Percentiles rank a stretch among this genome's conserved stretches.
Conservation (phyloP, 2,329 filamentous ascomycete genomes). For the Cercospora beticola region DNA sequence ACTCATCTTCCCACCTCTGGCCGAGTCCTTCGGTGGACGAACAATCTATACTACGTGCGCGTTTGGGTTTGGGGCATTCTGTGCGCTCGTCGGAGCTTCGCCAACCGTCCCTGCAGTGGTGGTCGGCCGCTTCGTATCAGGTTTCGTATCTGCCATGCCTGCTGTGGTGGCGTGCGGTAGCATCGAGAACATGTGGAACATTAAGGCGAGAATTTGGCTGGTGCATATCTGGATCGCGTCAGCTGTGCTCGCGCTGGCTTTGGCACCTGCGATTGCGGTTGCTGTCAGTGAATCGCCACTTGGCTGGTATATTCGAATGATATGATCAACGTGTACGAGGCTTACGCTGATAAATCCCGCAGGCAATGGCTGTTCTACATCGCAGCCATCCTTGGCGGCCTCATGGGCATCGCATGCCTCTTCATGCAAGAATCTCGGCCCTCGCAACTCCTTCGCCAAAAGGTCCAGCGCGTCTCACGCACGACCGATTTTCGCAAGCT, state of each 20-base stretch:
- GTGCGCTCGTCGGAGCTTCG: slow-evolving; percentile 42
- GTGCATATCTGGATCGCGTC: slow-evolving; percentile 48
- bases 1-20: slow-evolving; percentile 42
- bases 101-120: slow-evolving; percentile 41
- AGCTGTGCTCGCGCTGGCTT: slow-evolving; percentile 45
- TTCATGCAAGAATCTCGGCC: slow-evolving; percentile 48
- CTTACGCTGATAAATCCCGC: neutral
- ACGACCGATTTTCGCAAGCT: slow-evolving; percentile 30
- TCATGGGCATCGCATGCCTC: slow-evolving; percentile 39
- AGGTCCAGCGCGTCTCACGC: slow-evolving; percentile 36
- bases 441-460: slow-evolving; percentile 41
- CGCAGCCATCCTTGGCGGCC: slow-evolving; percentile 42
- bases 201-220: slow-evolving; percentile 46
- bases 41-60: slow-evolving; percentile 39
- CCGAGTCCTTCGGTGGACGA: slow-evolving; percentile 41
- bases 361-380: slow-evolving; percentile 50
- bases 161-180: slow-evolving; percentile 50
- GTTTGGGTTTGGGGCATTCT: slow-evolving; percentile 36
- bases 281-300: slow-evolving; percentile 17
- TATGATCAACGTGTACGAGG: neutral
- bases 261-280: slow-evolving; percentile 48
- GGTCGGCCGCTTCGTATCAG: slow-evolving; percentile 46
- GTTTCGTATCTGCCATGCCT: slow-evolving; percentile 50
- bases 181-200: slow-evolving; percentile 47
- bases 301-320: slow-evolving; percentile 19